Base-by-base conservation (phyloP, 352 stramenopile species). In the Phytophthora quininea region DNA sequence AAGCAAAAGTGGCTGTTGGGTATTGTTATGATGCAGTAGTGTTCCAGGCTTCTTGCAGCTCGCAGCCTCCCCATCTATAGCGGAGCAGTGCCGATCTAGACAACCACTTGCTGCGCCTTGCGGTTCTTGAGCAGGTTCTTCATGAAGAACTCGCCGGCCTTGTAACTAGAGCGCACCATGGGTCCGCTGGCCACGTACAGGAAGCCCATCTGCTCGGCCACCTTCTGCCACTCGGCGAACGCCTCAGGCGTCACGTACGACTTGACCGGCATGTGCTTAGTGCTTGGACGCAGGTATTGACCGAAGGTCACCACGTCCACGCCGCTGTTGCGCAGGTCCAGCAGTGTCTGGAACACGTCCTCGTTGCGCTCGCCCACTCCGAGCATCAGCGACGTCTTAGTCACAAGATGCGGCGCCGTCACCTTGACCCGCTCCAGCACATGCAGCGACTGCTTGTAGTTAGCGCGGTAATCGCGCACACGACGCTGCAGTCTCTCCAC, bases 271-370 rank as follows among this genome's bases (percentile, higher is more conserved):
- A 99, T 93, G 83, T 99, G 98, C 65, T 98, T 96, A 31, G 97
- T 96, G 19, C 96, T 99, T 2, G 98, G 98, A 60, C 96, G 93
- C 48, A 99, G 71, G 77, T 99, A 99, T 82, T 99, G 98, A 9
- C 98, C 98, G 67, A 99, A 98, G 9, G 98, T 99, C n/a, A 99
- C 91, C 12, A 99, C 97, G 70, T 99, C 97, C n/a, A 99, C 96
- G 57, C 96, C 96, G 50, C 90, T 91, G 47, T 82, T 91, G 37
- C 97, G 89, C 67, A 99, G 76, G 80, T 99, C 98, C 64, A 88
- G 82, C 74, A 99, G 94, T 48, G 96, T 98, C 84, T 98, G 86
- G 59, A 98, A 84, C 3, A 99, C 77, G 69, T 99, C 98, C 31
- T 99, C 97, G 53, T 98, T 94, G 46, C 89, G 97, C 82, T 99